Percentiles rank a stretch among this genome's conserved stretches.
Evolutionary conservation across 2,329 filamentous ascomycete genomes (phyloP).

Genomic region (Pseudocercospora fuligena): DNA sequence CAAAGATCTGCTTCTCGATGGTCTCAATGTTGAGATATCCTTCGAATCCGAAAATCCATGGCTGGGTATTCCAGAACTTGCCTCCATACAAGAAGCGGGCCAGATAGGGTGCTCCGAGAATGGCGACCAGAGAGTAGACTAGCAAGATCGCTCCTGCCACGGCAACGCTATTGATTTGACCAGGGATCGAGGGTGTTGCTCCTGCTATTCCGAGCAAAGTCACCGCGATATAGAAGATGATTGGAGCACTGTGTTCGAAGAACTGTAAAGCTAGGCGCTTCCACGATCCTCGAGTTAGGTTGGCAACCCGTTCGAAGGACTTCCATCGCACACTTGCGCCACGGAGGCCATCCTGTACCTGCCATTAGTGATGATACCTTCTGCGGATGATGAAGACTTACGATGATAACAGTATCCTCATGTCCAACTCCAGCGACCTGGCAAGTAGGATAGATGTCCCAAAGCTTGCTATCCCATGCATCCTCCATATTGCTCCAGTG

Average conservation of each 20-base stretch:
- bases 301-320: slow-evolving; percentile 43
- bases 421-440: slow-evolving; percentile 49
- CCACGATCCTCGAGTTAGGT: neutral
- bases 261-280: slow-evolving; percentile 11
- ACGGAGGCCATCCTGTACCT: slow-evolving; percentile 43
- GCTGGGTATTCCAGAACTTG: slow-evolving; percentile 48
- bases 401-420: slow-evolving; percentile 51
- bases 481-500: slow-evolving; percentile 51
- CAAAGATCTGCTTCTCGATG: slow-evolving; percentile 48
- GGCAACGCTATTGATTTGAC: neutral
- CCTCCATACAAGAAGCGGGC: slow-evolving; percentile 46
- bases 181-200: neutral
- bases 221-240: slow-evolving; percentile 24
- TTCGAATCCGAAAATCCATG: slow-evolving; percentile 52
- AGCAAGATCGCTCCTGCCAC: slow-evolving; percentile 20
- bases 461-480: slow-evolving; percentile 48
- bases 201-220: slow-evolving; percentile 6
- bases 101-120: slow-evolving; percentile 42
- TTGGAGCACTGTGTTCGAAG: slow-evolving; percentile 10
- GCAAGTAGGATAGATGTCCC: slow-evolving; percentile 51
- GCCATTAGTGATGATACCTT: neutral
- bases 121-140: slow-evolving; percentile 37
- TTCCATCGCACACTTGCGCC: slow-evolving; percentile 53
- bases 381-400: neutral
- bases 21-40: slow-evolving; percentile 46